A percentile compares a stretch with the other conserved stretches of the same genome.
Evolutionary conservation across 2,329 filamentous ascomycete species (phyloP).

Genomic region (Arthrobotrys musiformis): DNA sequence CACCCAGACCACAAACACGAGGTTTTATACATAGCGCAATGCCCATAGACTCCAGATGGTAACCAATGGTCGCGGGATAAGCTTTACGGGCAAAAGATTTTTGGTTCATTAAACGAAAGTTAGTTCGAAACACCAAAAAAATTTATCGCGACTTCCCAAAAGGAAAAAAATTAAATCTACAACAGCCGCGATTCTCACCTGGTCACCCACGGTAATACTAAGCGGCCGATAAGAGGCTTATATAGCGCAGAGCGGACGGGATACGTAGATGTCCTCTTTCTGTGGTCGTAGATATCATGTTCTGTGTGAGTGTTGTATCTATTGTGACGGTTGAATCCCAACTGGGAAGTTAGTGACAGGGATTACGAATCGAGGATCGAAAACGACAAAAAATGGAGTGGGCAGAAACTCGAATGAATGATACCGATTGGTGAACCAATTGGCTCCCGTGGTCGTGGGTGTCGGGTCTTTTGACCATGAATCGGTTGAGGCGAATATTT

Average conservation of each 20-base stretch:
- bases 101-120: not conserved
- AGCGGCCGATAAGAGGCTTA: constrained; percentile 48
- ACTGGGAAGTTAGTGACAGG: not conserved
- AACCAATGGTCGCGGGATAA: too few species aligned
- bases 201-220: constrained; percentile 54
- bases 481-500: not conserved
- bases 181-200: constrained; percentile 46
- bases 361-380: not conserved
- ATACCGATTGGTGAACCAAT: not conserved
- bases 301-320: not conserved
- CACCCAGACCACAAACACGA: too few species aligned
- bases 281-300: constrained; percentile 20
- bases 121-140: not conserved
- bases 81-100: not conserved
- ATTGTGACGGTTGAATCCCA: not conserved
- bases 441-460: not conserved
- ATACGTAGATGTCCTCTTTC: constrained; percentile 38
- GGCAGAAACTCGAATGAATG: not conserved
- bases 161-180: constrained; percentile 3
- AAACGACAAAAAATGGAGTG: not conserved
- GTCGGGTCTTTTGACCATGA: not conserved
- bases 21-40: too few species aligned
- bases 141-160: not conserved
- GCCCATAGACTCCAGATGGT: too few species aligned
- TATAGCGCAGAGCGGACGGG: constrained; percentile 46